A percentile compares a stretch with the other conserved stretches of the same genome.
Conservation (phyloP, 2,329 filamentous ascomycete species). For the Cladorrhinum sp. region DNA sequence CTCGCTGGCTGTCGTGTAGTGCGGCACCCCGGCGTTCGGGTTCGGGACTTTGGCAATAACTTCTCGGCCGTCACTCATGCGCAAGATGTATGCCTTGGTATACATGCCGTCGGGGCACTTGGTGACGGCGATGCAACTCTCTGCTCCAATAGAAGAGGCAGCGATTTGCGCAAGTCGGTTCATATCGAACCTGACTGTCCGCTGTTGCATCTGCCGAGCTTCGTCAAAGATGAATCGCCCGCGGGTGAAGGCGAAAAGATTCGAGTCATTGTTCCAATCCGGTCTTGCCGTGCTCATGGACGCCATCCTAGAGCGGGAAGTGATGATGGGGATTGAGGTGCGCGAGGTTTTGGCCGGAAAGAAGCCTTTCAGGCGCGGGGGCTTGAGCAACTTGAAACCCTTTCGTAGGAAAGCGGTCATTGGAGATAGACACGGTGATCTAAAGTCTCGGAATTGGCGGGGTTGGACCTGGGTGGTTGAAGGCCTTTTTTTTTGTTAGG, state of each 20-base stretch:
- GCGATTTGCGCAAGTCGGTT: neutral
- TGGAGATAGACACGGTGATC: too few relatives aligned
- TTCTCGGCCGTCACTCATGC: conserved; percentile 3
- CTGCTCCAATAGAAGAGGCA: neutral
- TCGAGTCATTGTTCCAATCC: neutral
- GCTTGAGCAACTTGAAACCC: too few relatives aligned
- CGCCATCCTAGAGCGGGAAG: too few relatives aligned
- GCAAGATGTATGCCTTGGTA: conserved; percentile 6
- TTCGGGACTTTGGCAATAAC: conserved; percentile 4
- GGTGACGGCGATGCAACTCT: neutral
- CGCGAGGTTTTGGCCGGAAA: too few relatives aligned
- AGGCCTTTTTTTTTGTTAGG: too few relatives aligned
- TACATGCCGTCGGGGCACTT: conserved; percentile 8
- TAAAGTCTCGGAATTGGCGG: too few relatives aligned
- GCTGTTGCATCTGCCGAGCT: neutral
- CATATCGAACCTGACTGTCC: conserved; percentile 2
- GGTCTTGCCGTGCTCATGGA: neutral
- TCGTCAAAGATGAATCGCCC: conserved; percentile 4
- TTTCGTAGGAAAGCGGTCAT: too few relatives aligned
- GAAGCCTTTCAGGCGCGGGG: too few relatives aligned
- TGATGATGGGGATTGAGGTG: too few relatives aligned
- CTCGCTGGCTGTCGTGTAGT: conserved; percentile 4
- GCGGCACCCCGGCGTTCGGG: conserved; percentile 2
- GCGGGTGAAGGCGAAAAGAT: conserved; percentile 3
- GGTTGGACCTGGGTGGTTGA: too few relatives aligned